Evolutionary conservation across 805 yeast genomes (phyloP).

Genomic region (Saccharomycopsis microspora): DNA sequence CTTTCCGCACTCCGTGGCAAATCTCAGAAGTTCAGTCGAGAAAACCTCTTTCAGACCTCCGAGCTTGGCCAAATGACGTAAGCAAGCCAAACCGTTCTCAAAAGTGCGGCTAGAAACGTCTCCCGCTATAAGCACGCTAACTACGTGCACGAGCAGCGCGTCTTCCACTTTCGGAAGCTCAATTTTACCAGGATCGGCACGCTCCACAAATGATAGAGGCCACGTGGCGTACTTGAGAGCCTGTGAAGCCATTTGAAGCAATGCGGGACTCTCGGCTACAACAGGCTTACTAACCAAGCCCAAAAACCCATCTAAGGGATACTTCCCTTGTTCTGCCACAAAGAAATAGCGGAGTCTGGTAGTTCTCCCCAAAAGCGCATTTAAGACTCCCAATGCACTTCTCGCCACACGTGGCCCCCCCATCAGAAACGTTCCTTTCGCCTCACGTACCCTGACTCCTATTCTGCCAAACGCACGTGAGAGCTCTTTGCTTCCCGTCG

Average conservation of each 20-base stretch:
- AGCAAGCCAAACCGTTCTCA: slow-evolving; percentile 69
- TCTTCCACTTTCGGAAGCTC: slow-evolving; percentile 57
- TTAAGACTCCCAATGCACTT: too few relatives aligned
- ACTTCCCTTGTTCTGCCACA: background rate
- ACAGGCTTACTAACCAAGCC: slow-evolving; percentile 1
- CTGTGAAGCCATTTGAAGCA: too few relatives aligned
- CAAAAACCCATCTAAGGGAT: background rate
- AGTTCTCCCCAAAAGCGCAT: too few relatives aligned
- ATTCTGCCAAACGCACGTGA: slow-evolving; percentile 52
- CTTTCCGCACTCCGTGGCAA: slow-evolving; percentile 50
- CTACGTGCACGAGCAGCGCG: slow-evolving; percentile 47
- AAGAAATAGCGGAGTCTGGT: too few relatives aligned
- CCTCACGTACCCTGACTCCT: slow-evolving; percentile 33
- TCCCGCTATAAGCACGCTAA: slow-evolving; percentile 60
- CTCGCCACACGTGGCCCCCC: too few relatives aligned
- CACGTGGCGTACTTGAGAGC: too few relatives aligned
- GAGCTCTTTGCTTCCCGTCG: slow-evolving; percentile 43
- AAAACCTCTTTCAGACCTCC: slow-evolving; percentile 52
- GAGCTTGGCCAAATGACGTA: slow-evolving; percentile 61
- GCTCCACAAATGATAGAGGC: too few relatives aligned
- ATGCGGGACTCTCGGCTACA: background rate
- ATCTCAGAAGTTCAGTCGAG: slow-evolving; percentile 52
- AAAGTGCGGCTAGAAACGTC: slow-evolving; percentile 81
- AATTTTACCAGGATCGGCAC: slow-evolving; percentile 4
- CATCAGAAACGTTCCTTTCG: too few relatives aligned